A percentile compares a stretch with the other conserved stretches of the same genome.
phyloP scores from a whole-genome alignment of 169 alveolate species.

The Eimeria tenella region DNA sequence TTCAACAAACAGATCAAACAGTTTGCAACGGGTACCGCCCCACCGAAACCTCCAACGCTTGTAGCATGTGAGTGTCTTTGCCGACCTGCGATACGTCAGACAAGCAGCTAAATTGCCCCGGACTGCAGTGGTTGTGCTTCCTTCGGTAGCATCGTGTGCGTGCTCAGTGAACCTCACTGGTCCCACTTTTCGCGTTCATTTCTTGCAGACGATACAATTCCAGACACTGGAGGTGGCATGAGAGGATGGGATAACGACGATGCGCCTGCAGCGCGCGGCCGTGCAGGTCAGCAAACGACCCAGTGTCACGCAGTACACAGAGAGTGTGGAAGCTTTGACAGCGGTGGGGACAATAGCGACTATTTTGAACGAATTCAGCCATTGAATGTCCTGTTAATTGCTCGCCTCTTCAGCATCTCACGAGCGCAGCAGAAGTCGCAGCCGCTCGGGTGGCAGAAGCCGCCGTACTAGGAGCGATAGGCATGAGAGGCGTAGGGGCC shows the following conservation, averaged over 20 bases:
- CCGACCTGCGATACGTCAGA: no score
- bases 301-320: not conserved
- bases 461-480: constrained; percentile 72
- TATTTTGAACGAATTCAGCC: no score
- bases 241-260: constrained; percentile 52
- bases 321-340: no score
- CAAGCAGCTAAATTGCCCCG: no score
- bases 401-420: constrained; percentile 33
- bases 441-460: constrained; percentile 69
- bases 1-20: constrained; percentile 73
- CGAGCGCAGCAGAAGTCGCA: constrained; percentile 72
- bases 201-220: constrained; percentile 43
- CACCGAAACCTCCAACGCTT: constrained; percentile 69
- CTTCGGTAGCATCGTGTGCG: no score
- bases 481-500: constrained; percentile 67
- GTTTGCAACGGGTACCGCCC: constrained; percentile 72
- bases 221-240: constrained; percentile 49
- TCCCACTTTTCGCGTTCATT: no score
- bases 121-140: no score
- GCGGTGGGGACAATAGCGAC: no score
- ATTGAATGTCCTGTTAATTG: no score
- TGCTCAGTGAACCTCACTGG: no score
- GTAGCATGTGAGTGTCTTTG: constrained; percentile 32
- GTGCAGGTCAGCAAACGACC: constrained; percentile 46
- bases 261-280: constrained; percentile 41